Evolutionary conservation across 2,329 filamentous ascomycete species (phyloP).

Genomic region (Trichoderma sp.): DNA sequence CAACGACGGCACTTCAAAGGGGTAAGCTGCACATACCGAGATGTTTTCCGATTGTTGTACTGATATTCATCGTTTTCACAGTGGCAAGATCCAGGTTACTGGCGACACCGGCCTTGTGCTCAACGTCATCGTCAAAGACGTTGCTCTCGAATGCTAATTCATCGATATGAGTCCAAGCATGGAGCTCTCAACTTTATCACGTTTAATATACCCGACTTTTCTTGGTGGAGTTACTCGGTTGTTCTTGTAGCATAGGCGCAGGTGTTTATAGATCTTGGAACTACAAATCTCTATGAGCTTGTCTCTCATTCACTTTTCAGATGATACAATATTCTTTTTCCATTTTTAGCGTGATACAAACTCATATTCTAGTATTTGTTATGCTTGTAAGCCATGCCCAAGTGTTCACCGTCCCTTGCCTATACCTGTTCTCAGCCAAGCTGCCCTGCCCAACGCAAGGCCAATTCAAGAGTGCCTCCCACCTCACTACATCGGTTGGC

Average conservation of each 20-base stretch:
- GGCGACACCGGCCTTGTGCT: constrained; percentile 6
- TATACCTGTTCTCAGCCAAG: not conserved
- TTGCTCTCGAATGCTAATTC: not conserved
- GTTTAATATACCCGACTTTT: constrained; percentile 12
- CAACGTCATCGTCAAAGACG: not conserved
- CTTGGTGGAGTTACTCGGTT: constrained; percentile 4
- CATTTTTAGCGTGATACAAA: not conserved
- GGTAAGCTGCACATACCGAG: not conserved
- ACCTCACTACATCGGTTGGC: not conserved
- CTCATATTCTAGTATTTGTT: fast-evolving
- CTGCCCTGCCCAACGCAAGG: not conserved
- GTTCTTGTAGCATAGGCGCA: constrained; percentile 17
- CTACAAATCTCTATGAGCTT: not conserved
- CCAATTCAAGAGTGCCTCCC: not conserved
- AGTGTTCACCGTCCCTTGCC: not conserved
- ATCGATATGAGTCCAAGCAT: not conserved
- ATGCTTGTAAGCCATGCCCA: not conserved
- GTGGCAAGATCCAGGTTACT: constrained; percentile 3
- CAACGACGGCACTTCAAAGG: constrained; percentile 3
- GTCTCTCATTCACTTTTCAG: not conserved
- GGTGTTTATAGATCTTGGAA: constrained; percentile 11
- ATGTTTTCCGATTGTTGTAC: not conserved
- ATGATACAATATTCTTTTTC: not conserved
- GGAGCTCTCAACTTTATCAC: not conserved
- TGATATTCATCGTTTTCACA: not conserved